Evolutionary conservation across 805 yeast genomes (phyloP).

Genomic region (Barnettozyma populi): DNA sequence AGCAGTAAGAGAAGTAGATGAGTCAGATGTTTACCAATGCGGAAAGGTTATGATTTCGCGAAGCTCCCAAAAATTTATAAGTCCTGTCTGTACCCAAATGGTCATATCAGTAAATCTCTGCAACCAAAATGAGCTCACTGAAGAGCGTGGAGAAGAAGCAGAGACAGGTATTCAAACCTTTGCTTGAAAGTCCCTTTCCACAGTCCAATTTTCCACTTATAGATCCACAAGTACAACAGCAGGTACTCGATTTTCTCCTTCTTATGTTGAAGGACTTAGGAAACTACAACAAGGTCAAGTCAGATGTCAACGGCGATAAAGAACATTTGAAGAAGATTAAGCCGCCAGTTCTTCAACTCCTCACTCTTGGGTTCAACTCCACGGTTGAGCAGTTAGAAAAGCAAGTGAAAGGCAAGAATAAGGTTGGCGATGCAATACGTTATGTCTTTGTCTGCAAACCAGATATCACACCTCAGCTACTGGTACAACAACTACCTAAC

Average conservation of each 20-base stretch:
- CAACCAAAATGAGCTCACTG: slow-evolving; percentile 29
- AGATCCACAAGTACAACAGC: slow-evolving; percentile 33
- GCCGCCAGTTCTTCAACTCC: slow-evolving; percentile 13
- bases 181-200: slow-evolving; percentile 59
- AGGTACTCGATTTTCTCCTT: slow-evolving; percentile 33
- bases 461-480: slow-evolving; percentile 46
- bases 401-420: slow-evolving; percentile 29
- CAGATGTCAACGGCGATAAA: slow-evolving; percentile 7
- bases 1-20: background rate
- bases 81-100: no score
- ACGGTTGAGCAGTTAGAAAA: slow-evolving; percentile 43
- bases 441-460: slow-evolving; percentile 54
- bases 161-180: slow-evolving; percentile 57
- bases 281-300: slow-evolving; percentile 21
- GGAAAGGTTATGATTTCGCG: background rate
- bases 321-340: slow-evolving; percentile 2
- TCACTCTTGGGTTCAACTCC: slow-evolving; percentile 50
- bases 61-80: background rate
- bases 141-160: slow-evolving; percentile 45
- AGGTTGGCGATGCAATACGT: slow-evolving; percentile 7
- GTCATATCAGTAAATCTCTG: no score
- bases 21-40: background rate
- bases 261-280: slow-evolving; percentile 32
- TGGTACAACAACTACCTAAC: slow-evolving; percentile 55
- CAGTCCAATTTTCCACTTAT: slow-evolving; percentile 40